Evolutionary conservation across 495 filamentous ascomycete species (phyloP).

Genomic region (Tuber umbilicatum): DNA sequence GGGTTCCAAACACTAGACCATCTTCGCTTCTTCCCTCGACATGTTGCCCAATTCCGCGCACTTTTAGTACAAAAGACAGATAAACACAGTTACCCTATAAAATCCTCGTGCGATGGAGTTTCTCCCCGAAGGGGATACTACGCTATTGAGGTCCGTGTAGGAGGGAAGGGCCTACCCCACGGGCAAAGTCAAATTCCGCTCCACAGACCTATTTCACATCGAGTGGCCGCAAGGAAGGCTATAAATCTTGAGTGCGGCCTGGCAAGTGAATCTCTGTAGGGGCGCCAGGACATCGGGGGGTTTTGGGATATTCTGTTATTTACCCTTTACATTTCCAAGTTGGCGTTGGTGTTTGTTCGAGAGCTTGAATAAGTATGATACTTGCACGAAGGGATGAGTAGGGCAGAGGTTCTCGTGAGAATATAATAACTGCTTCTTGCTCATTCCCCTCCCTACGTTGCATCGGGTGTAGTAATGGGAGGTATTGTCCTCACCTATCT

Average conservation of each 20-base stretch:
- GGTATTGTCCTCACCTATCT: background rate
- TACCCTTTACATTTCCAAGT: background rate
- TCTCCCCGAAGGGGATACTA: too few species aligned
- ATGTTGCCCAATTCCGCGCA: background rate
- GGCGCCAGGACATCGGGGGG: background rate
- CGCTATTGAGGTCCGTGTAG: too few species aligned
- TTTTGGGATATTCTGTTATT: background rate
- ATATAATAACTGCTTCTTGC: background rate
- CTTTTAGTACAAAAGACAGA: background rate
- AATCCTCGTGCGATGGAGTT: too few species aligned
- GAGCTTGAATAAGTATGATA: background rate
- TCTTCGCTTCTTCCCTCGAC: background rate
- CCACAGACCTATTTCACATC: too few species aligned
- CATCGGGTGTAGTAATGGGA: background rate
- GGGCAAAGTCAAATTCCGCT: too few species aligned
- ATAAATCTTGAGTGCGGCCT: background rate
- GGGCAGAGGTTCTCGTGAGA: background rate
- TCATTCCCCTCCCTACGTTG: background rate
- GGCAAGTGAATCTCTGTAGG: background rate
- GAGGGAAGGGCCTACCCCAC: too few species aligned
- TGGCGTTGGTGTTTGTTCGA: background rate
- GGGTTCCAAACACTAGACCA: background rate
- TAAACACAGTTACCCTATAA: background rate
- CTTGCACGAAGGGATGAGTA: background rate
- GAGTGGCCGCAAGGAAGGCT: background rate